Conservation (phyloP, 305 asterid genomes). For the Fraxinus ornus region DNA sequence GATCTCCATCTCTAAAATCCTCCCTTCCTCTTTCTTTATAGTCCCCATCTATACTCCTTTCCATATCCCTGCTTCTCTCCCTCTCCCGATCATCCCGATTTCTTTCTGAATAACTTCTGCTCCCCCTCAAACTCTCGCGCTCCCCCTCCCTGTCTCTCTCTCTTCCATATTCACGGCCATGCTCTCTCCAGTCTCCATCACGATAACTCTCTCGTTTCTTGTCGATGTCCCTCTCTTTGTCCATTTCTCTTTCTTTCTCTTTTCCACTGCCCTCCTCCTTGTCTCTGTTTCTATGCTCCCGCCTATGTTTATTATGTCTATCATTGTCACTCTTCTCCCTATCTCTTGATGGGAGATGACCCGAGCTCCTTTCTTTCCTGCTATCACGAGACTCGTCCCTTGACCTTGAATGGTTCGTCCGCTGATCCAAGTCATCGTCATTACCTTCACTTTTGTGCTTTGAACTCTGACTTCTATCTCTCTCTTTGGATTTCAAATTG, state of each 20-base stretch:
- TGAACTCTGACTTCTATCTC: constrained; percentile 39
- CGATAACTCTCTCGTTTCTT: constrained; percentile 34
- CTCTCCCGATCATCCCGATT: constrained; percentile 36
- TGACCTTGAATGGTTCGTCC: constrained; percentile 40
- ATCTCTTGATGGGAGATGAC: constrained; percentile 41
- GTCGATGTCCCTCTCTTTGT: constrained; percentile 38
- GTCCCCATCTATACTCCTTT: constrained; percentile 36
- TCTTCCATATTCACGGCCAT: constrained; percentile 36
- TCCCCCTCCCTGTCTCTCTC: constrained; percentile 47
- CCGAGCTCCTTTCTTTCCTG: constrained; percentile 47
- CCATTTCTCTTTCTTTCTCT: constrained; percentile 37
- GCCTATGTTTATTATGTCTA: constrained; percentile 26
- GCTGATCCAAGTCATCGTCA: constrained; percentile 39
- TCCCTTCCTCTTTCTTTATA: constrained; percentile 39
- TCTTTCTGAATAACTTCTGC: constrained; percentile 44
- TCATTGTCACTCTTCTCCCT: constrained; percentile 51
- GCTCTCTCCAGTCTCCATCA: constrained; percentile 48
- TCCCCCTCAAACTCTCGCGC: constrained; percentile 40
- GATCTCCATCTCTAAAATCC: constrained; percentile 40
- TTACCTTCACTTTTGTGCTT: constrained; percentile 46
- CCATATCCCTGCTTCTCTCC: constrained; percentile 43
- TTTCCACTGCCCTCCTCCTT: constrained; percentile 37
- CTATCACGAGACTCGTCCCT: constrained; percentile 43
- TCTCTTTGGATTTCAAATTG: constrained; percentile 33
- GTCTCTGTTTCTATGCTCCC: constrained; percentile 39